Evolutionary conservation across 1,284 basidiomycete species (phyloP).

Genomic region (Clitocybe nebularis): DNA sequence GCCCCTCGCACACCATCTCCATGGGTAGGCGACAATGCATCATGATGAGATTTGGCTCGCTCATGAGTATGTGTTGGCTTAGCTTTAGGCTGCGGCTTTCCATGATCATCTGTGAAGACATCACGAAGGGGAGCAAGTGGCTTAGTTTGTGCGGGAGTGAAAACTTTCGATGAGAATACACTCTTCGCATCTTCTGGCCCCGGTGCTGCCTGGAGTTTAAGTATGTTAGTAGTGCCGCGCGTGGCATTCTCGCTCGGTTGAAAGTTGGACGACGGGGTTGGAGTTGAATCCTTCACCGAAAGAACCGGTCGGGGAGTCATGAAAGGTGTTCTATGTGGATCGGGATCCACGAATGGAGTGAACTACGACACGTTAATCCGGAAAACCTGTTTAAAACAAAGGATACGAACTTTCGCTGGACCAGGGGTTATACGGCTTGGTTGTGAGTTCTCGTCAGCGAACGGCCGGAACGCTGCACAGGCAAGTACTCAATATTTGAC

Average conservation of each 20-base stretch:
- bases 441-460: constrained; percentile 55
- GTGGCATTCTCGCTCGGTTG: constrained; percentile 23
- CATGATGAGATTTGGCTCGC: constrained; percentile 41
- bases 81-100: constrained; percentile 31
- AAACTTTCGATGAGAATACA: constrained; percentile 53
- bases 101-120: constrained; percentile 44
- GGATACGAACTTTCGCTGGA: constrained; percentile 37
- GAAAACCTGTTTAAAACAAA: background rate
- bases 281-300: constrained; percentile 28
- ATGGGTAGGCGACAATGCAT: constrained; percentile 21
- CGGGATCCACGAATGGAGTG: constrained; percentile 44
- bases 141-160: constrained; percentile 50
- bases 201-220: constrained; percentile 20
- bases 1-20: constrained; percentile 20
- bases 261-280: constrained; percentile 18
- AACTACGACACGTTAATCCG: constrained; percentile 30
- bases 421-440: constrained; percentile 45
- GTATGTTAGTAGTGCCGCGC: constrained; percentile 12
- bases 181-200: constrained; percentile 29
- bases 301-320: constrained; percentile 31
- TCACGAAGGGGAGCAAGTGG: constrained; percentile 38
- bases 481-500: constrained; percentile 4
- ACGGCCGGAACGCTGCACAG: constrained; percentile 49
- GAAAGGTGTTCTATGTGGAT: constrained; percentile 31
- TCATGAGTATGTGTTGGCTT: constrained; percentile 36